phyloP scores from a whole-genome alignment of 108 stramenopile genomes.

The Skeletonema potamos region DNA sequence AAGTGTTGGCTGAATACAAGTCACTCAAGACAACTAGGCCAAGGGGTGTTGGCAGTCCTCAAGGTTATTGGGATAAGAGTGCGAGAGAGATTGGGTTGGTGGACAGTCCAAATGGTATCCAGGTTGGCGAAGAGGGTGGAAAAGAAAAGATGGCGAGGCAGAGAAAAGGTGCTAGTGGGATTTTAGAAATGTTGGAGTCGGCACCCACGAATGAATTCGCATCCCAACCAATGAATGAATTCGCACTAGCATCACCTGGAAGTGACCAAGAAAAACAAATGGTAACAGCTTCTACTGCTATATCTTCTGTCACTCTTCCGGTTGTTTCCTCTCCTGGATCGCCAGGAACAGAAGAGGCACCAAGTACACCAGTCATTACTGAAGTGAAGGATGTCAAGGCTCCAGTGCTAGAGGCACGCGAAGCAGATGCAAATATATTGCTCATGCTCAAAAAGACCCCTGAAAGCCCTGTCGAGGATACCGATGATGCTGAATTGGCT shows the following conservation, averaged over 20 bases:
- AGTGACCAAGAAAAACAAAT: neutral
- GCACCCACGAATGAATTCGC: neutral
- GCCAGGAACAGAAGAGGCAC: neutral
- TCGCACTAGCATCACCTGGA: neutral
- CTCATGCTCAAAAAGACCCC: slow-evolving; percentile 43
- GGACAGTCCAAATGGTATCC: slow-evolving; percentile 76
- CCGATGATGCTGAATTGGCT: neutral
- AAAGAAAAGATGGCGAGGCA: slow-evolving; percentile 6
- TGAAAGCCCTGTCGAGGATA: slow-evolving; percentile 20
- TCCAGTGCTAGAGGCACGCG: neutral
- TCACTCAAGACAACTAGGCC: slow-evolving; percentile 84
- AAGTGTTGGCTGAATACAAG: slow-evolving; percentile 71
- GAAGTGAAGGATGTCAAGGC: neutral
- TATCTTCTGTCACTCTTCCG: neutral
- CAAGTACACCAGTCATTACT: neutral
- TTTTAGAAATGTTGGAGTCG: neutral
- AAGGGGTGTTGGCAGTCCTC: slow-evolving; percentile 81
- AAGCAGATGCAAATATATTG: slow-evolving; percentile 44
- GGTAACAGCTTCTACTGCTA: neutral
- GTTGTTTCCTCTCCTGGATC: slow-evolving; percentile 22
- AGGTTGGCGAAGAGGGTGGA: slow-evolving; percentile 14
- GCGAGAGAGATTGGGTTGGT: slow-evolving; percentile 79
- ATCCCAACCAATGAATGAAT: neutral
- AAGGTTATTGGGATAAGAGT: slow-evolving; percentile 85
- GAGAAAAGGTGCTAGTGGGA: slow-evolving; percentile 18